Evolutionary conservation across 257 asterid species (phyloP), one percentile per base, ranked within the genome.

Genomic region (Jacaranda copaia): DNA sequence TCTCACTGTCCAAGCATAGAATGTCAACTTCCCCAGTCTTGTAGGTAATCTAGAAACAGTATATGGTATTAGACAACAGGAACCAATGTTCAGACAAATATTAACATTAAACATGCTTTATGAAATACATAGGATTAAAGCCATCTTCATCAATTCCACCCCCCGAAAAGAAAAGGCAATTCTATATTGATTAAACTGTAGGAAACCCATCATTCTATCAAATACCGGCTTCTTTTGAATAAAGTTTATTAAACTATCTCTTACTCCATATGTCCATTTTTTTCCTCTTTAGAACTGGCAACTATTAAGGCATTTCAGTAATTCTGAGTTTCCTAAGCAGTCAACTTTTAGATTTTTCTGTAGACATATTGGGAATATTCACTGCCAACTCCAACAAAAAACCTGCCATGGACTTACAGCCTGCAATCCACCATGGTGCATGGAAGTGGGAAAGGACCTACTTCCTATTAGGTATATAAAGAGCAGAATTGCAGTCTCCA

Each of bases 1-100:
- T 58, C 73, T 70, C 80, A 56, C 77, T 40, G 68, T 84, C 85
- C 85, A 86, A 82, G 74, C 85, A 81, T 67, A 81, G 77, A 65
- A 74, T 62, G 40, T 81, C 87, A 63, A 80, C 76, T 61, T 79
- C 73, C 76, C 87, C 84, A 81, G 72, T 81, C 74, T 82, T 78
- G 20, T 70, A 81, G 59, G 80, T 84, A 61, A 81, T 53, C 82
- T 84, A 72, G 72, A 74, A 68, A 65, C 40, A 73, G 62, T 18
- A 32, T 19, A 55, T 16, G 66, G 53, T 46, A 64, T 80, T 48
- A 66, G 56, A 77, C 20, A 70, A 78, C 52, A 73, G 46, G 45
- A 49, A 39, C 48, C 51, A 59, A 61, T 36, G 66, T 39, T 55
- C 51, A 45, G 48, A 46, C 32, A 67, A 19, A 73, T 36, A 20